Evolutionary conservation across 1,284 basidiomycete genomes (phyloP), one percentile per base, ranked within the genome.

Genomic region (Ganoderma sinense): DNA sequence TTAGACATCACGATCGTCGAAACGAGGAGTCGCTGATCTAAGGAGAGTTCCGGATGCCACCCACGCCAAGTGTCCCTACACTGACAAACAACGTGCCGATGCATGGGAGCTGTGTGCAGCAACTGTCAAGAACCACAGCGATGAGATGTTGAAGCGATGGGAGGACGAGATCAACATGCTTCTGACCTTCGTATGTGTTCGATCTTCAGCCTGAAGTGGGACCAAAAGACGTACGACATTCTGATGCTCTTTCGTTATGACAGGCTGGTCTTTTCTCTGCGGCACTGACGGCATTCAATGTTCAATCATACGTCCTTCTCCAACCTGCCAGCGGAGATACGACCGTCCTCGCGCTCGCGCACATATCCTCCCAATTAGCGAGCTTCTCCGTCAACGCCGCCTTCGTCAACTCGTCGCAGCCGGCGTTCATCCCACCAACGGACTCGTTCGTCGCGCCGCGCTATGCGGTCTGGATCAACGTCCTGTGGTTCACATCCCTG

Each of bases 201-300:
- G 10, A 61, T 14, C 11, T 51, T 8, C 48, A 26, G n/a, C n/a
- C n/a, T n/a, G n/a, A n/a, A n/a, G 26, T 23, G 7, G 11, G 26
- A 29, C 45, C n/a, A 53, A 16, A 14, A 18, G 48, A 51, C 10
- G 23, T 26, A 14, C 48, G 23, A 14, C 23, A 26, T 51, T 41
- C 33, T n/a, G 39, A 14, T 64, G 20, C 31, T 14, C 45, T 51
- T 40, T 33, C 56, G 31, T 11, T 0, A 13, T 53, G 14, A 13
- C 36, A 73, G 71, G 71, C 69, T 13, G 71, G 69, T 61, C 62
- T 73, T 26, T 73, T 73, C 69, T 73, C 71, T 5, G 69, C 69
- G 1, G 68, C 64, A 1, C 55, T 73, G 8, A 73, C 71, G 4
- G 67, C 71, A 6, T 73, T 73, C 69, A 73, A 70, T n/a, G 69